phyloP scores from a whole-genome alignment of 2,329 filamentous ascomycete genomes.

The Clathrospora elynae region DNA sequence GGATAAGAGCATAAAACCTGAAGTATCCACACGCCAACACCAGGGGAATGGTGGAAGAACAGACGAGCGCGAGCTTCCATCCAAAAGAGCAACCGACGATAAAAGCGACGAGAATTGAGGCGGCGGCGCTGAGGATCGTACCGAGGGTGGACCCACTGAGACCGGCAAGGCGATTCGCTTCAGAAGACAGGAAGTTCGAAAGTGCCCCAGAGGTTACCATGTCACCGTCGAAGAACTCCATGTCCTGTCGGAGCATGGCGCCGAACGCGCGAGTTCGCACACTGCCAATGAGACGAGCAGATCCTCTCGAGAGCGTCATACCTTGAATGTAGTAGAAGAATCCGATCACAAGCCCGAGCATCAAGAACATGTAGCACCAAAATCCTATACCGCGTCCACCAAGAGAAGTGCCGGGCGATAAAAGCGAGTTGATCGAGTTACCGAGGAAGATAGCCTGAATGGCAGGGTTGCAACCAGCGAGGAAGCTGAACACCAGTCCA shows the following conservation, averaged over 20 bases:
- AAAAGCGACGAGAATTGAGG: constrained; percentile 77
- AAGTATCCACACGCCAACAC: constrained; percentile 82
- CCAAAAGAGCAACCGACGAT: constrained; percentile 72
- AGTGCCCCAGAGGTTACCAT: constrained; percentile 89
- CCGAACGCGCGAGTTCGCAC: constrained; percentile 84
- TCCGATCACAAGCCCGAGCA: constrained; percentile 38
- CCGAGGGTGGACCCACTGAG: constrained; percentile 87
- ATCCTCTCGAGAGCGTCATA: constrained; percentile 63
- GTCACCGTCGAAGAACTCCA: constrained; percentile 87
- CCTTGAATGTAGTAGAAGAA: constrained; percentile 39
- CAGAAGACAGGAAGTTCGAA: constrained; percentile 67
- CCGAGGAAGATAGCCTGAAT: constrained; percentile 75
- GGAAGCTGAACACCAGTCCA: constrained; percentile 49
- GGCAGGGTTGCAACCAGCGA: constrained; percentile 44
- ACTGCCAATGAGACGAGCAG: constrained; percentile 71
- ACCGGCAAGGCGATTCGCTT: constrained; percentile 88
- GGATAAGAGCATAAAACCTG: constrained; percentile 86
- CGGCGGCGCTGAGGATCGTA: constrained; percentile 78
- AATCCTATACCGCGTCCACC: constrained; percentile 66
- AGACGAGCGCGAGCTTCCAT: constrained; percentile 89
- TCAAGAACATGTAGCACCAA: constrained; percentile 46
- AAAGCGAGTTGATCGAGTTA: constrained; percentile 78
- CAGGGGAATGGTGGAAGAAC: constrained; percentile 76
- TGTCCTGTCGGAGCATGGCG: constrained; percentile 81
- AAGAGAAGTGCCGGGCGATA: constrained; percentile 64